These are phyloP conservation scores for Fraxinus nigra DNA, from an alignment of 305 asterid genomes.

Conservation along the genomic window DNA sequence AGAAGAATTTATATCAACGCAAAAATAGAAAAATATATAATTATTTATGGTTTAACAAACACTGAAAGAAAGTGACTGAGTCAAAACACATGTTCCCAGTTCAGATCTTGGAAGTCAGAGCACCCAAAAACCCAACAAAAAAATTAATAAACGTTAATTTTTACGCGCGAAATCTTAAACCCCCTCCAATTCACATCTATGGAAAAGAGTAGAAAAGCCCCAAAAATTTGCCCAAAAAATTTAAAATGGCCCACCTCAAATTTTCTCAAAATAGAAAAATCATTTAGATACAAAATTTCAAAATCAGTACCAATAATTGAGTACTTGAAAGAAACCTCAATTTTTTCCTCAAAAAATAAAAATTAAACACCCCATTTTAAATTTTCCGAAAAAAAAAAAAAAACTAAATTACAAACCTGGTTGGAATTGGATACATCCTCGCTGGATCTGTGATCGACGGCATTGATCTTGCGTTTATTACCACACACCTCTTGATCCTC, in stretches of 20 bases:
- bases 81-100: constrained; percentile 49
- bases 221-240: constrained; percentile 11
- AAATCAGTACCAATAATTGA: constrained; percentile 12
- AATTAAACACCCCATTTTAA: constrained; percentile 4
- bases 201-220: constrained; percentile 20
- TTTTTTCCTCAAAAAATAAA: neutral
- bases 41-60: constrained; percentile 22
- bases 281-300: constrained; percentile 6
- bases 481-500: constrained; percentile 39
- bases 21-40: constrained; percentile 26
- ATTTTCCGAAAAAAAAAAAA: constrained; percentile 2
- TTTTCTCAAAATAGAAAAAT: constrained; percentile 45
- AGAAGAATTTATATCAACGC: constrained; percentile 22
- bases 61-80: constrained; percentile 39
- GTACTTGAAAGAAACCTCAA: constrained; percentile 3
- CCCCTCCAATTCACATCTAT: constrained; percentile 29
- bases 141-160: constrained; percentile 25
- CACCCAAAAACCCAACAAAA: constrained; percentile 7
- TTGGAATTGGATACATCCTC: constrained; percentile 28
- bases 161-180: constrained; percentile 65
- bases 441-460: constrained; percentile 58
- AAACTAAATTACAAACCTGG: constrained; percentile 38
- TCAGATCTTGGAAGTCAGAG: constrained; percentile 54
- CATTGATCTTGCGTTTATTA: constrained; percentile 49
- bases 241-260: constrained; percentile 23